These are phyloP conservation scores for Linum usitatissimum DNA, from an alignment of 345 rosid genomes.

Conservation along the genomic window DNA sequence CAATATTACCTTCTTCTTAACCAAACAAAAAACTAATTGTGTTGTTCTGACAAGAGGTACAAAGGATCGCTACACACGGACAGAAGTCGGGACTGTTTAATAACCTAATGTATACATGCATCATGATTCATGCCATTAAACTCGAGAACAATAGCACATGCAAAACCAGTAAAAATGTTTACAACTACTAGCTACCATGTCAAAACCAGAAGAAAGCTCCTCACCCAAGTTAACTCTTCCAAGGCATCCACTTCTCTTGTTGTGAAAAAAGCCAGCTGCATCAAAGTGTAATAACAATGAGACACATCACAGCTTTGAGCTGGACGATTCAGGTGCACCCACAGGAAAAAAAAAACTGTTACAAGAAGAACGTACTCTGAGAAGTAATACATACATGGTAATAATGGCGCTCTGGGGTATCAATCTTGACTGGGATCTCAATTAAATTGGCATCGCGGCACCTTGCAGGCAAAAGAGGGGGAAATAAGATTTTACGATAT, in stretches of 20 bases:
- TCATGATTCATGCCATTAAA: background rate
- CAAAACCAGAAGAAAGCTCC: slow-evolving; percentile 13
- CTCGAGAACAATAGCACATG: background rate
- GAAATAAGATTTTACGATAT: background rate
- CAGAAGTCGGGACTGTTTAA: no score
- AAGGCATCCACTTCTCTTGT: slow-evolving; percentile 52
- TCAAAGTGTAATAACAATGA: background rate
- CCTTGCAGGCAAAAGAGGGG: slow-evolving; percentile 31
- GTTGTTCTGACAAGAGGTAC: background rate
- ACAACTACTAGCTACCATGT: background rate
- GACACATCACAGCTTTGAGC: background rate
- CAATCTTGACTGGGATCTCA: slow-evolving; percentile 77
- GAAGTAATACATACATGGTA: slow-evolving; percentile 54
- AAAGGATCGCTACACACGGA: no score
- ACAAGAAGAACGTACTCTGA: background rate
- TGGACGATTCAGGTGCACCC: background rate
- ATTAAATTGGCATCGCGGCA: slow-evolving; percentile 80
- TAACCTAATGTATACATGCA: no score
- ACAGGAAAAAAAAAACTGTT: background rate
- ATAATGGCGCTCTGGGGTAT: slow-evolving; percentile 74
- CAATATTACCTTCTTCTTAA: no score
- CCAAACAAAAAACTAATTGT: background rate
- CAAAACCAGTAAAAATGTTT: background rate
- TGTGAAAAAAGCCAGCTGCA: slow-evolving; percentile 88
- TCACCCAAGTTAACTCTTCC: slow-evolving; percentile 89